Base-by-base conservation (phyloP, 345 rosid genomes). In the Odontarrhena argentea region DNA sequence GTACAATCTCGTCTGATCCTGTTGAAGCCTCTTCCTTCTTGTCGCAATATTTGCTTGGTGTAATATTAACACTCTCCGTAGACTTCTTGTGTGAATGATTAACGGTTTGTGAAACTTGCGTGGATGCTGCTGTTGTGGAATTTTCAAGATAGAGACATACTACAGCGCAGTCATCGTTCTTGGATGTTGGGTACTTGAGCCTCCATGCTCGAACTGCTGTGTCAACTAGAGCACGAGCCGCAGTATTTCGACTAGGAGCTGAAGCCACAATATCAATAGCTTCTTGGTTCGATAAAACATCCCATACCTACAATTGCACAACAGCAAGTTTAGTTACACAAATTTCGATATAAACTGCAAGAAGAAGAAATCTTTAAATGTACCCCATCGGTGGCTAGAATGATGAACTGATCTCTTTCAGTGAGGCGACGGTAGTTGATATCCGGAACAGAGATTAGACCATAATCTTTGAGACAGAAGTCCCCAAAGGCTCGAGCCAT, bases 401-500 rank as follows among this genome's bases (percentile, higher is more conserved):
- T 84, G 61, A 92, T 66, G 70, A 89, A 92, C 64, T 83, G 85
- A 52, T 92, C 98, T 76, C 79, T 85, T 61, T 86, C 83, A 25
- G 82, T 81, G 61, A 92, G 87, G 60, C 65, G 74, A 22, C 74
- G 91, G 63, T 87, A 82, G 77, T 71, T 84, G 65, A 92, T 71
- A 81, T 92, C 98, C 5, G 96, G 98, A 41, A 85, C 84, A 2
- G 98, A 89, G 74, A 89, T 92, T 71, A 92, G 73, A 62, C 98
- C 98, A 64, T 87, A 92, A 83, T 92, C 96, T 74, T 89, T 92
- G 30, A 92, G 85, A 78, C 98, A 92, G 76, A 92, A 92, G 77
- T 92, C 98, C 25, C 98, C 98, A 73, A 92, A 89, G 64, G 98
- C 98, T 81, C 98, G 87, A 66, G 98, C 96, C 98, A 92, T 92